A percentile compares a stretch with the other conserved stretches of the same genome.
phyloP scores from a whole-genome alignment of 2,329 filamentous ascomycete species.

The Didymella pomorum region DNA sequence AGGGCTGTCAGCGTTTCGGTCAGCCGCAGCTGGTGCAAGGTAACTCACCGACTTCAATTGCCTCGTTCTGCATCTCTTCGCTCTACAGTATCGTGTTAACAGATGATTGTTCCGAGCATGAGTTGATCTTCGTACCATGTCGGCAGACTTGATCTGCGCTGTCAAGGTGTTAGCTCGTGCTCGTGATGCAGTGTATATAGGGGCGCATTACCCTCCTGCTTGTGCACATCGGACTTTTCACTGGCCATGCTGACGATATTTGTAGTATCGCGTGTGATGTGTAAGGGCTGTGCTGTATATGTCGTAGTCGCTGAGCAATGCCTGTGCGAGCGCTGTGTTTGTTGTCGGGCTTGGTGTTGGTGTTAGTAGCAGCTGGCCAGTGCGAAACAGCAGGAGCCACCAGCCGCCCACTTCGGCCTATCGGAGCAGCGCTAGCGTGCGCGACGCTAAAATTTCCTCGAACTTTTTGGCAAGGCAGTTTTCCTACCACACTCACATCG shows the following conservation, averaged over 20 bases:
- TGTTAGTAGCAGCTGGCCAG: conserved; percentile 16
- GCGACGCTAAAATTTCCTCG: conserved; percentile 21
- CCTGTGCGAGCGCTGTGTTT: conserved; percentile 24
- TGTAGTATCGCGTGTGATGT: background rate
- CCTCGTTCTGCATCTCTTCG: conserved; percentile 96
- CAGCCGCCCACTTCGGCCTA: conserved; percentile 10
- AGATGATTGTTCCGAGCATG: background rate
- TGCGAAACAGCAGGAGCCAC: conserved; percentile 21
- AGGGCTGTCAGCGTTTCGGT: conserved; percentile 34
- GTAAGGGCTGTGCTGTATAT: background rate
- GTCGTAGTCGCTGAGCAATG: conserved; percentile 1
- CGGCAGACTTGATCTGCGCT: conserved; percentile 98
- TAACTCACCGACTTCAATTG: conserved; percentile 88
- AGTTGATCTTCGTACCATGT: conserved; percentile 78
- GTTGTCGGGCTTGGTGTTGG: conserved; percentile 24
- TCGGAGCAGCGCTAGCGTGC: conserved; percentile 16
- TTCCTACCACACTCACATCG: conserved; percentile 16
- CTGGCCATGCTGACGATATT: conserved; percentile 46
- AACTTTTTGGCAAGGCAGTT: conserved; percentile 14
- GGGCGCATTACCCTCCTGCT: conserved; percentile 58
- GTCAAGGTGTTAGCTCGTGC: conserved; percentile 41
- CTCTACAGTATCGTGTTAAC: conserved; percentile 65
- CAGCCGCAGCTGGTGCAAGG: conserved; percentile 14
- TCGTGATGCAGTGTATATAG: conserved; percentile 16
- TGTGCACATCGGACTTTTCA: conserved; percentile 71